Conservation (phyloP, 176 grass and related monocot species). For the Miscanthus lutarioriparius region DNA sequence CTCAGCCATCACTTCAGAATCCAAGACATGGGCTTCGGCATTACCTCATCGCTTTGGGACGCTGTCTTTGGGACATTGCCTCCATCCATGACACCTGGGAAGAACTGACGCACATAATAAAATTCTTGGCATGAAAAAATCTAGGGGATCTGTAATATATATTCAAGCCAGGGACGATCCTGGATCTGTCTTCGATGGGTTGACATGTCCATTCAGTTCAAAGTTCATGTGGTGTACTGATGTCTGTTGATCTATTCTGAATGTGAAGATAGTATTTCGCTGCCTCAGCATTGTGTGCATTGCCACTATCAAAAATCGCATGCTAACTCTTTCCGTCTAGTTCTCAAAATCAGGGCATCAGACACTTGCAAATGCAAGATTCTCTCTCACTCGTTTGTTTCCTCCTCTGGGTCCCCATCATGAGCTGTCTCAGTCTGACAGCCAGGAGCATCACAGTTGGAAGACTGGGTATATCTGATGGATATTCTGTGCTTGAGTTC, state of each 20-base stretch:
- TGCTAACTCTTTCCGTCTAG: background rate
- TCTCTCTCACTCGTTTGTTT: background rate
- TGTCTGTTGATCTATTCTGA: conserved; percentile 16
- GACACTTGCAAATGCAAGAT: background rate
- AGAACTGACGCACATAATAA: conserved; percentile 38
- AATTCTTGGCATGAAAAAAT: conserved; percentile 33
- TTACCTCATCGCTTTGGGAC: conserved; percentile 88
- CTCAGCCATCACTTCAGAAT: conserved; percentile 92
- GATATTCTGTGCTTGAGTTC: background rate
- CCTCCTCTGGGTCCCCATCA: background rate
- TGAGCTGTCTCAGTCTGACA: conserved; percentile 8
- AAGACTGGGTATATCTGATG: background rate
- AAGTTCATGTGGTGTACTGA: conserved; percentile 42
- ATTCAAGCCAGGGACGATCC: conserved; percentile 41
- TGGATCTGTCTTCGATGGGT: conserved; percentile 19
- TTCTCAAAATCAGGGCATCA: background rate
- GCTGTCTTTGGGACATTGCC: conserved; percentile 74
- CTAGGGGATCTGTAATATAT: conserved; percentile 59
- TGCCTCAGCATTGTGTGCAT: background rate
- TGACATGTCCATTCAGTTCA: conserved; percentile 34
- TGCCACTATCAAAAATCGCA: background rate
- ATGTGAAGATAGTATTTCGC: conserved; percentile 29
- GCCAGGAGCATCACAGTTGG: background rate
- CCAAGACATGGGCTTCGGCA: conserved; percentile 86
- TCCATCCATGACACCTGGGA: conserved; percentile 32